phyloP scores from a whole-genome alignment of 257 asterid genomes.

The Penstemon davidsonii region DNA sequence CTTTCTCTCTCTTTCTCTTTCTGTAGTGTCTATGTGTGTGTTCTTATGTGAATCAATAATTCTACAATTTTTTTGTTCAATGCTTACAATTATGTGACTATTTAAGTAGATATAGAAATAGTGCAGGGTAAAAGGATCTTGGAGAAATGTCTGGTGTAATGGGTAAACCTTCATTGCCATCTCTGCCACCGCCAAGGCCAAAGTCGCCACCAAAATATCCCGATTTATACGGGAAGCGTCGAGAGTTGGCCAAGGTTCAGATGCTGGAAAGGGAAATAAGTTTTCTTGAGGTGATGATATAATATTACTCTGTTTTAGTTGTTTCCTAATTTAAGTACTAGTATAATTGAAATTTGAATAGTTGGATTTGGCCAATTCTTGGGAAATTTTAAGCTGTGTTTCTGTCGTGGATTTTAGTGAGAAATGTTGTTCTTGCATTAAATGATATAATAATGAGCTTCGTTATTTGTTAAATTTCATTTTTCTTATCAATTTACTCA shows the following conservation, averaged over 20 bases:
- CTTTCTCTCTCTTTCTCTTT: slow-evolving; percentile 9
- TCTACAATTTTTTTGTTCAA: no score
- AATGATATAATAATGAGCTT: no score
- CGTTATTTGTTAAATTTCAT: no score
- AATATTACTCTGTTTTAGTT: no score
- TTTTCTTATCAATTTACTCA: no score
- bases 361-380: no score
- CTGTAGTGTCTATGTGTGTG: not conserved
- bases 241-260: slow-evolving; percentile 72
- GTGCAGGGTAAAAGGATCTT: not conserved
- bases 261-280: slow-evolving; percentile 86
- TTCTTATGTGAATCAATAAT: not conserved
- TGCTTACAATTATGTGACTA: no score
- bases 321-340: no score
- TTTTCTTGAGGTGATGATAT: slow-evolving; percentile 57
- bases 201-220: slow-evolving; percentile 89
- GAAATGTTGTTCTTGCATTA: no score
- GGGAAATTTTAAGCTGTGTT: no score
- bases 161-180: slow-evolving; percentile 40
- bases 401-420: no score
- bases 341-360: not conserved
- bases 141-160: slow-evolving; percentile 36
- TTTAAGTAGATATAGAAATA: no score
- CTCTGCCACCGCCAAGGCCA: slow-evolving; percentile 86
- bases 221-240: slow-evolving; percentile 85